Base-by-base conservation (phyloP, 371 early-diverging fungal species). In the Lichtheimia ramosa region DNA sequence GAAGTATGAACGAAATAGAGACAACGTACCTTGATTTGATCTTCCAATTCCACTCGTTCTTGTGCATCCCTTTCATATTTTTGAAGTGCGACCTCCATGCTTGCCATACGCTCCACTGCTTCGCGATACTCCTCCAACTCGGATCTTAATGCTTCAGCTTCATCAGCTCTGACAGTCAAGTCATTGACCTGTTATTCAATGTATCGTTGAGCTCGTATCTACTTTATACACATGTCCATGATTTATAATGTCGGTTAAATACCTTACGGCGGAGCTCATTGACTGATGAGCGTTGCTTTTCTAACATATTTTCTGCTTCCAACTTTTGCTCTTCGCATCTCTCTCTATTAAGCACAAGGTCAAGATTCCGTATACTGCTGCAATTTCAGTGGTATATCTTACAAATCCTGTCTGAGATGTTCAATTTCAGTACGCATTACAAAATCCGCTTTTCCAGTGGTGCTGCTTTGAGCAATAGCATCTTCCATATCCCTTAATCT, bases 11-110 rank as follows among this genome's bases (percentile, higher is more conserved):
- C 25, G 34, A 48, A 21, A 15, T 6, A n/a, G 6, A 51, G 24
- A 54, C 20, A 20, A 50, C 50, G 7, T 54, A 84, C 89, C 79
- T 92, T 92, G 59, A 94, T 83, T 63, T 92, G 91, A 52, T 87
- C 81, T 51, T 91, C 83, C 41, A 92, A 55, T 52, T 96, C 96
- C 1, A 84, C 82, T 15, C 83, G 83, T 53, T 96, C 96, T 58
- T 96, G 96, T 16, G 93, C 81, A 54, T 92, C 90, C 64, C 92
- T 85, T 69, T 93, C 94, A 78, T 95, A 98, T 67, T 96, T 96
- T 59, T 95, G 96, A 40, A 94, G 76, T 24, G 90, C 83, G 34
- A 84, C 90, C 67, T 96, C 97, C 39, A 91, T 82, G 73, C 91
- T 93, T 69, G 89, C 89, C 58, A 96, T 83, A 59, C 89, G 90